Conservation (phyloP, 768 basidiomycete species). For the Symmetrospora coprosmae region DNA sequence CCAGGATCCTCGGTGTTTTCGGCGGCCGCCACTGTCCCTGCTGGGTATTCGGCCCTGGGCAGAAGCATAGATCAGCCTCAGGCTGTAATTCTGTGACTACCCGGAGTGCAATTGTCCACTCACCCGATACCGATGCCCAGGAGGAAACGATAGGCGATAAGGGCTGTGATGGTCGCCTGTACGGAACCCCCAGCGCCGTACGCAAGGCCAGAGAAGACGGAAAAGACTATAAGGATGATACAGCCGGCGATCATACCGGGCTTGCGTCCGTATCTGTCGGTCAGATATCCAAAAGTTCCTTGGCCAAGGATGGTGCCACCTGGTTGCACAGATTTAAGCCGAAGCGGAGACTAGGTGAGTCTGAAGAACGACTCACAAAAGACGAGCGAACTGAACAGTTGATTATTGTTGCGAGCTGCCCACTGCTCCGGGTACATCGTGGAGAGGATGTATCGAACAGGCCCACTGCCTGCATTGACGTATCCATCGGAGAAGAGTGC, state of each 20-base stretch:
- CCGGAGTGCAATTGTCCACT: no score
- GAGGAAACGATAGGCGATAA: slow-evolving; percentile 67
- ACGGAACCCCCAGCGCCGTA: slow-evolving; percentile 59
- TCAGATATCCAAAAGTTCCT: slow-evolving; percentile 48
- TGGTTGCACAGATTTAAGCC: not conserved
- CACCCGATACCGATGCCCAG: slow-evolving; percentile 75
- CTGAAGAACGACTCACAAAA: not conserved
- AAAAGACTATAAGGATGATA: slow-evolving; percentile 15
- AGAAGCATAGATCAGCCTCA: not conserved
- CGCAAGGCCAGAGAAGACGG: slow-evolving; percentile 35
- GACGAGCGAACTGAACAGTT: not conserved
- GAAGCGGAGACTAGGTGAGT: slow-evolving; percentile 42
- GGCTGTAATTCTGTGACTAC: no score
- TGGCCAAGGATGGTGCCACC: slow-evolving; percentile 72
- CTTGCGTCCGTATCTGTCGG: slow-evolving; percentile 42
- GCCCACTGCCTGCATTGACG: slow-evolving; percentile 17
- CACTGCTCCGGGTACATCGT: slow-evolving; percentile 21
- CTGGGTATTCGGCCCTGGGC: slow-evolving; percentile 52
- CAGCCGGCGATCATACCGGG: slow-evolving; percentile 45
- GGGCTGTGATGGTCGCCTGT: slow-evolving; percentile 44
- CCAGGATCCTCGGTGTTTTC: slow-evolving; percentile 76
- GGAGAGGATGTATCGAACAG: slow-evolving; percentile 17
- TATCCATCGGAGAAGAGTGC: slow-evolving; percentile 20
- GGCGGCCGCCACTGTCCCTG: slow-evolving; percentile 54
- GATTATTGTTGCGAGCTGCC: slow-evolving; percentile 13